These are phyloP conservation scores for Talaromyces islandicus DNA, from an alignment of 2,329 filamentous ascomycete genomes.

Conservation along the genomic window DNA sequence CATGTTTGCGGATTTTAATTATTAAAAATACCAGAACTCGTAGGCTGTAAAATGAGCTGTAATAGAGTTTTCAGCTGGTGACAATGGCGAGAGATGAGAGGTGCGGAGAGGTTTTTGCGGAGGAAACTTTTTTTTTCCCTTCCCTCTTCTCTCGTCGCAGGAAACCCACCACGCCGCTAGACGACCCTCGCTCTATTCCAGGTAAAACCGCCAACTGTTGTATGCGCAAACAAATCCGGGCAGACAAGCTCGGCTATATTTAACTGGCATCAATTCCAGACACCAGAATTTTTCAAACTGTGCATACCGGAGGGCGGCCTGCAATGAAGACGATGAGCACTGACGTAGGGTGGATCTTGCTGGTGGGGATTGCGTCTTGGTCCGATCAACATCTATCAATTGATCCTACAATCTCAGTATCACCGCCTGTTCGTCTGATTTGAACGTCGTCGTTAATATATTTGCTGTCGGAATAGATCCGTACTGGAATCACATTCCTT, in stretches of 20 bases:
- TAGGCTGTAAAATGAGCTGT: not conserved
- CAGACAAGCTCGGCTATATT: not conserved
- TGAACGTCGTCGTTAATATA: not conserved
- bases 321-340: not conserved
- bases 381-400: not conserved
- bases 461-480: not conserved
- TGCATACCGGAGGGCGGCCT: not conserved
- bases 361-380: not conserved
- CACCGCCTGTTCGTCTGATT: not conserved
- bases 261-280: not conserved
- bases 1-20: conserved; percentile 16
- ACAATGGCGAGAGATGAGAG: not conserved
- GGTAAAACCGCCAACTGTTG: not conserved
- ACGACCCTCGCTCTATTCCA: not conserved
- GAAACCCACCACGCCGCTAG: not conserved
- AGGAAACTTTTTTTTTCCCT: conserved; percentile 3
- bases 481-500: not conserved
- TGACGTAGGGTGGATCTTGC: not conserved
- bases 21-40: not conserved
- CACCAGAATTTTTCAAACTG: not conserved
- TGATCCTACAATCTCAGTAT: not conserved
- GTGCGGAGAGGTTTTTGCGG: not conserved
- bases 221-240: not conserved
- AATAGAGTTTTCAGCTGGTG: not conserved
- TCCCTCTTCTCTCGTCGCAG: not conserved